Base-by-base conservation (phyloP, 345 rosid genomes). In the Euclidium syriacum region DNA sequence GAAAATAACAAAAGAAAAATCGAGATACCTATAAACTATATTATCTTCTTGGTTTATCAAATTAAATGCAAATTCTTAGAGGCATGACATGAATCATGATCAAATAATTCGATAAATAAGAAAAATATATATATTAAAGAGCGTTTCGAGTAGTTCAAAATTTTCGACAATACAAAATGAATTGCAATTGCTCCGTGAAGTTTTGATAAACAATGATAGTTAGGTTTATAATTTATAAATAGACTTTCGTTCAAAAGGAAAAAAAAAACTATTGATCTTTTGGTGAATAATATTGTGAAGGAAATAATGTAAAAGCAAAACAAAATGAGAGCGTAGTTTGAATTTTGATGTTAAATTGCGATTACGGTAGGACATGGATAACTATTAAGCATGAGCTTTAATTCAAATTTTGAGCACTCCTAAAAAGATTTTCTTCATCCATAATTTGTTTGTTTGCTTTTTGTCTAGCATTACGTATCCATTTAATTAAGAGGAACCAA, bases 381-480 rank as follows among this genome's bases (percentile, higher is more conserved):
- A 8, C 56, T 46, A 40, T 56, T 49, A 71, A 71, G 64, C 60
- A 71, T 56, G 70, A 62, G 15, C 70, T 71, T 71, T 57, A 64
- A 49, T 71, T 64, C 65, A 49, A 71, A 57, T 30, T 7, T 20
- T 56, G 38, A 20, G 47, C 70, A 71, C 65, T 64, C 64, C 47
- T 56, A 40, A 42, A 71, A 56, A 48, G 74, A 62, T 30, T 59
- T n/a, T 64, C 25, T 26, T 63, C 10, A 34, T 41, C 20, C 64
- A 70, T 55, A 48, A 70, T 62, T 46, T 22, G 20, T 47, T 22
- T 27, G 19, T 53, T 29, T 62, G 57, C 51, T 38, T 70, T 29
- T 18, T 53, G 48, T 44, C 33, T 52, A 64, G 64, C 60, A 71
- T 71, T 64, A 0, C 57, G 70, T 64, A 63, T 19, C 64, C 48